Conservation (phyloP, 768 basidiomycete species). For the Royoungia palumana region DNA sequence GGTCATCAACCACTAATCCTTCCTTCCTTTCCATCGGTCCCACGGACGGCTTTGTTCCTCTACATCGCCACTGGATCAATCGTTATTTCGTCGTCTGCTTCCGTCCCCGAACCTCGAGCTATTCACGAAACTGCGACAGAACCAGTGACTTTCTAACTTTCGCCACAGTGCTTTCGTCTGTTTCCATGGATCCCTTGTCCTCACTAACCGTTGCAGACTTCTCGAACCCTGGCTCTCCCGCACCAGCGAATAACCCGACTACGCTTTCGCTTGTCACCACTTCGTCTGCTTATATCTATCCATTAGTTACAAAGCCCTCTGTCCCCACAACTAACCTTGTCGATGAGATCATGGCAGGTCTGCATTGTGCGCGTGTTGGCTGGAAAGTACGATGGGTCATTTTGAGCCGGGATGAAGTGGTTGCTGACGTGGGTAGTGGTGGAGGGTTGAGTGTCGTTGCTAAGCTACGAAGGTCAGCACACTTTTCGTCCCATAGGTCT, state of each 20-base stretch:
- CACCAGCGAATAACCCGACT: conserved; percentile 26
- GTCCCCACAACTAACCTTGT: conserved; percentile 64
- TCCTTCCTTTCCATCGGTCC: conserved; percentile 89
- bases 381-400: conserved; percentile 70
- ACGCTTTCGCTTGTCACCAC: conserved; percentile 76
- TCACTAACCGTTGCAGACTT: conserved; percentile 16
- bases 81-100: conserved; percentile 57
- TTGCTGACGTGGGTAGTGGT: conserved; percentile 80
- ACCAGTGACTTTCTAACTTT: conserved; percentile 95
- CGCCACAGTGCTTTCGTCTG: conserved; percentile 36
- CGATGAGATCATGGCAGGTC: conserved; percentile 80
- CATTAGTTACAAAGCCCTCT: conserved; percentile 67
- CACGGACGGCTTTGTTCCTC: conserved; percentile 89
- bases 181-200: conserved; percentile 22
- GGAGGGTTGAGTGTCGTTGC: conserved; percentile 79
- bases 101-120: conserved; percentile 81
- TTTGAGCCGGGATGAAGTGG: conserved; percentile 87
- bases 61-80: conserved; percentile 90
- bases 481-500: no score
- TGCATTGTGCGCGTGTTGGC: conserved; percentile 85
- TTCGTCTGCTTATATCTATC: conserved; percentile 72
- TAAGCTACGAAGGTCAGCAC: conserved; percentile 83
- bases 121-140: conserved; percentile 83
- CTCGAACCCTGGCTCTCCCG: conserved; percentile 7
- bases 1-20: conserved; percentile 70